Base-by-base conservation (phyloP, 1,284 basidiomycete genomes). In the Puccinia horiana region DNA sequence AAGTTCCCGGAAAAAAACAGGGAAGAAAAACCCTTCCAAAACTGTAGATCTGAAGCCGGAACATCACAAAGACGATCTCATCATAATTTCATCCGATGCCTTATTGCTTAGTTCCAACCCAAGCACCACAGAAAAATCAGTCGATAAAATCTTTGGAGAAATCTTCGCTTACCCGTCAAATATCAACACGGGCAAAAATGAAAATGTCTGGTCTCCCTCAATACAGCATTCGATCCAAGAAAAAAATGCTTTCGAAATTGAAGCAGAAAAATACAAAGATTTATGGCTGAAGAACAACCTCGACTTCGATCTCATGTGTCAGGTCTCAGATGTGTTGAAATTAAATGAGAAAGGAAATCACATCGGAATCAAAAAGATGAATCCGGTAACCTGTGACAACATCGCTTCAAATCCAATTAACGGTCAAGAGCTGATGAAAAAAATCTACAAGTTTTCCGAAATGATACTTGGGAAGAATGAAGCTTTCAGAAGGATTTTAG, bases 401-500 rank as follows among this genome's bases (percentile, higher is more conserved):
- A 35, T 65, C 0, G 26, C 40, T 1, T 42, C 37, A 12, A 18
- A 20, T 40, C 20, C 5, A 42, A 12, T 23, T 11, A 18, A 40
- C 9, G 63, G 40, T 65, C 9, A 40, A 42, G 37, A n/a, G 18
- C 18, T 65, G 35, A n/a, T 65, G 16, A 20, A 3, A 23, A 65
- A 40, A 40, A 65, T 65, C 23, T 65, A 65, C 63, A 65, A 65
- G 35, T 40, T 35, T 40, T 35, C 40, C 20, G 63, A 42, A 65
- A 5, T 40, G 2, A 40, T 23, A 9, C 37, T 65, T 65, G 63
- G 63, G 9, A 6, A 1, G 16, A 49, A 49, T 47, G 69, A 72
- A 72, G 69, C 47, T 9, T 72, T 47, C 26, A 47, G 69, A 72
- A 72, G 69, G 32, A 49, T 72, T n/a, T 3, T 35, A 72, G 44